These are phyloP conservation scores for Ogataea ganodermae DNA, from an alignment of 805 yeast species.

Conservation along the genomic window DNA sequence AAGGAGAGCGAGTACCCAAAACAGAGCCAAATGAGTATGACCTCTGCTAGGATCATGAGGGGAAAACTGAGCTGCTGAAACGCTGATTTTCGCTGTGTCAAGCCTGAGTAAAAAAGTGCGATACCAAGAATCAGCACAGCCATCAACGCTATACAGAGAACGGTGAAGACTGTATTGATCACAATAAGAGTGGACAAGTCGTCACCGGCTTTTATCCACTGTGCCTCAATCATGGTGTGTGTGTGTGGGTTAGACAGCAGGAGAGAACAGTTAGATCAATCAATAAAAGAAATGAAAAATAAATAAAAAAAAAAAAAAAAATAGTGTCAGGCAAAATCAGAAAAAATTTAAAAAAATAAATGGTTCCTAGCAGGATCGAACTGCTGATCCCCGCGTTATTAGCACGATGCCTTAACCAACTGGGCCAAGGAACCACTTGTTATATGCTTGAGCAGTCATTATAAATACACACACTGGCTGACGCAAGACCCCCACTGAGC, in stretches of 20 bases:
- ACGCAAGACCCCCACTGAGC: neutral
- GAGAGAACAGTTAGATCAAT: neutral
- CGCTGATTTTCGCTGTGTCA: constrained; percentile 80
- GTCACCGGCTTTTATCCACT: neutral
- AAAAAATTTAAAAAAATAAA: constrained; percentile 24
- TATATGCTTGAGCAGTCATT: neutral
- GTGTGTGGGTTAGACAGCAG: neutral
- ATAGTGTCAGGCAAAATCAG: neutral
- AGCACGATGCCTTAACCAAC: constrained; percentile 48
- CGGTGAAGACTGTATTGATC: constrained; percentile 39
- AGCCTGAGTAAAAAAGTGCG: constrained; percentile 82
- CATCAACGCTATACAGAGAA: constrained; percentile 59
- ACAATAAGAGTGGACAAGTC: constrained; percentile 1
- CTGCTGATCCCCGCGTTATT: constrained; percentile 67
- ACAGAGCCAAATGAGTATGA: constrained; percentile 82
- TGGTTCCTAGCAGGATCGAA: constrained; percentile 88
- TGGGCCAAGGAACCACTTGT: constrained; percentile 41
- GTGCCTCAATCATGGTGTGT: neutral
- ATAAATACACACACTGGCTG: neutral
- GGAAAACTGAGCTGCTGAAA: constrained; percentile 76
- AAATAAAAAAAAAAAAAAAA: constrained; percentile 2
- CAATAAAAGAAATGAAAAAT: neutral
- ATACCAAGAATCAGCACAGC: constrained; percentile 86
- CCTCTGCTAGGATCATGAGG: constrained; percentile 64
- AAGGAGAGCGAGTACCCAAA: constrained; percentile 91